phyloP scores from a whole-genome alignment of 345 rosid species.

The Salix exigua region DNA sequence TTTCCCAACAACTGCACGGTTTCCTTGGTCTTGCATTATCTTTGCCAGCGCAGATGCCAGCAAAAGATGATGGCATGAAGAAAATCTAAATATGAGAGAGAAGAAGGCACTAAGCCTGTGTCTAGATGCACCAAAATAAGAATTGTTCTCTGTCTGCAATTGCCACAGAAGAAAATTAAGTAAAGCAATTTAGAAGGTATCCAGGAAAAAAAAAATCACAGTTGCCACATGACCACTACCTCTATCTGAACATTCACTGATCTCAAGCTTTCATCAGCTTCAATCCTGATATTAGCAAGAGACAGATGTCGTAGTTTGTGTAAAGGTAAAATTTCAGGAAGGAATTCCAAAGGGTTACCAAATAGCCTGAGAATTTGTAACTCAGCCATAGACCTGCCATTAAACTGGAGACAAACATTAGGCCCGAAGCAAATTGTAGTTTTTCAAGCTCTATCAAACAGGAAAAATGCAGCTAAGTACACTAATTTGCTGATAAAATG shows the following conservation, averaged over 20 bases:
- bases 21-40: conserved; percentile 95
- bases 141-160: conserved; percentile 81
- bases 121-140: conserved; percentile 89
- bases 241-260: conserved; percentile 85
- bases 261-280: conserved; percentile 88
- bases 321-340: conserved; percentile 91
- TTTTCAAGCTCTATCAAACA: conserved; percentile 16
- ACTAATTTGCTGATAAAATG: conserved; percentile 22
- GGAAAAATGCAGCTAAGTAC: conserved; percentile 10
- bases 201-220: background rate
- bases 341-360: conserved; percentile 96
- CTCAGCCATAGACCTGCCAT: conserved; percentile 87
- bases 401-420: conserved; percentile 42
- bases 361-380: conserved; percentile 78
- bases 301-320: conserved; percentile 88
- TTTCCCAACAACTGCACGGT: conserved; percentile 81
- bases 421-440: conserved; percentile 19
- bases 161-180: conserved; percentile 10
- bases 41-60: conserved; percentile 95
- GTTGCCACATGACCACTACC: conserved; percentile 38
- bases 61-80: conserved; percentile 97
- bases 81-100: conserved; percentile 95
- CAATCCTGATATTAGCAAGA: conserved; percentile 85
- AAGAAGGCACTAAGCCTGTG: conserved; percentile 98
- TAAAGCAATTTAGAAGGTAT: background rate